Evolutionary conservation across 371 early-diverging fungal genomes (phyloP).

Genomic region (Chytridiales sp.): DNA sequence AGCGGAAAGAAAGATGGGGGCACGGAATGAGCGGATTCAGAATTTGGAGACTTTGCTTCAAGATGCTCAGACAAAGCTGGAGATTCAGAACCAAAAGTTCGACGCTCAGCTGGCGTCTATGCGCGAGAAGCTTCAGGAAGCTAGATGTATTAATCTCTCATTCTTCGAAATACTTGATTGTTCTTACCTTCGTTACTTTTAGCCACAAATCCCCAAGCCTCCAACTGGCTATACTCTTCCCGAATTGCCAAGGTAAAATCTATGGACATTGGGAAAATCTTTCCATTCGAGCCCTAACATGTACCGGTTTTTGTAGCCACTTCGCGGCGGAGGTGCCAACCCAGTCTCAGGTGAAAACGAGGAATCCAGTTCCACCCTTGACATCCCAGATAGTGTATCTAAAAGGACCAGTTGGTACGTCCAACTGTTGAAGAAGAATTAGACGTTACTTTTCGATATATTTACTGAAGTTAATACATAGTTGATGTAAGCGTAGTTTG

Average conservation of each 20-base stretch:
- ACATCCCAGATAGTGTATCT: constrained; percentile 19
- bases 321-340: constrained; percentile 72
- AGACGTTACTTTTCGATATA: no score
- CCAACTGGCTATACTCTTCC: constrained; percentile 73
- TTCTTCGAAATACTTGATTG: not conserved
- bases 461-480: no score
- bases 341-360: constrained; percentile 38
- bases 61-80: constrained; percentile 60
- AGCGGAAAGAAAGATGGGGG: constrained; percentile 85
- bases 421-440: constrained; percentile 46
- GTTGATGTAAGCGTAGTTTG: no score
- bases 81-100: constrained; percentile 81
- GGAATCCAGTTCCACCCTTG: constrained; percentile 17
- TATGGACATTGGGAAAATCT: not conserved
- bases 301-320: constrained; percentile 48
- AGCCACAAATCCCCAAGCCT: constrained; percentile 53
- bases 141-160: constrained; percentile 54
- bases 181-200: not conserved
- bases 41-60: constrained; percentile 83
- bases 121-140: constrained; percentile 77
- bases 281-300: not conserved
- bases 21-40: constrained; percentile 90
- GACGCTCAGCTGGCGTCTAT: constrained; percentile 78
- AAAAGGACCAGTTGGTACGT: constrained; percentile 54
- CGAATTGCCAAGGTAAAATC: constrained; percentile 73